phyloP scores from a whole-genome alignment of 176 grass and related monocot species.

The Secale cereale region DNA sequence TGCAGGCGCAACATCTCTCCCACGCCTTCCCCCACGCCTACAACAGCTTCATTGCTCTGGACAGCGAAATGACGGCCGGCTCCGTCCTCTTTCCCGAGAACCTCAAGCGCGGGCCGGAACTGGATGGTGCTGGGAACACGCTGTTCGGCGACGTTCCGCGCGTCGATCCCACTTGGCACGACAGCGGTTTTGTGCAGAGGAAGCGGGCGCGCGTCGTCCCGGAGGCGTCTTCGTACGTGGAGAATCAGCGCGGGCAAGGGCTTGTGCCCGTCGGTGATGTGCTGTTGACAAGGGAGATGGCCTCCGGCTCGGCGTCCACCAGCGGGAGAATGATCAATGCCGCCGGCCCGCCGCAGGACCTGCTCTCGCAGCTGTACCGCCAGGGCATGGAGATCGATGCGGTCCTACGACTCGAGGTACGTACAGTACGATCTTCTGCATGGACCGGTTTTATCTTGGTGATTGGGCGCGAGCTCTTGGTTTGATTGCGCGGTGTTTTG shows the following conservation, averaged over 20 bases:
- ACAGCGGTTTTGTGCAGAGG: constrained; percentile 5
- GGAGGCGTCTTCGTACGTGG: neutral
- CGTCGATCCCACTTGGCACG: constrained; percentile 3
- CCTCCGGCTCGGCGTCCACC: constrained; percentile 29
- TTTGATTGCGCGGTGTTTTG: too few relatives aligned
- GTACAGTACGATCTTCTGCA: too few relatives aligned
- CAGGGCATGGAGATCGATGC: constrained; percentile 41
- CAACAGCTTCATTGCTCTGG: neutral
- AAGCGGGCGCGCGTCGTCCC: constrained; percentile 24
- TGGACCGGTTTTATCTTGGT: too few relatives aligned
- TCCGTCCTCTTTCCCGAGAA: neutral
- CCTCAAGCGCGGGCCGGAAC: neutral
- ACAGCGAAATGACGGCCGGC: neutral
- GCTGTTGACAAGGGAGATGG: neutral
- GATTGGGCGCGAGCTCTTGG: too few relatives aligned
- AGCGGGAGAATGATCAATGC: constrained; percentile 16
- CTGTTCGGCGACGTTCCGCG: neutral
- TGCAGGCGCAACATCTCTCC: constrained; percentile 39
- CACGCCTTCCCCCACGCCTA: constrained; percentile 7
- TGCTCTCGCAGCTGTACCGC: constrained; percentile 23
- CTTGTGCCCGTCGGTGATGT: neutral
- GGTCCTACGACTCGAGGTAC: constrained; percentile 46
- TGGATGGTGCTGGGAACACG: neutral
- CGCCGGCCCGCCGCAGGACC: neutral
- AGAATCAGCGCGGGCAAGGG: neutral